Base-by-base conservation (phyloP, 2,329 filamentous ascomycete genomes). In the Botrytis cinerea region DNA sequence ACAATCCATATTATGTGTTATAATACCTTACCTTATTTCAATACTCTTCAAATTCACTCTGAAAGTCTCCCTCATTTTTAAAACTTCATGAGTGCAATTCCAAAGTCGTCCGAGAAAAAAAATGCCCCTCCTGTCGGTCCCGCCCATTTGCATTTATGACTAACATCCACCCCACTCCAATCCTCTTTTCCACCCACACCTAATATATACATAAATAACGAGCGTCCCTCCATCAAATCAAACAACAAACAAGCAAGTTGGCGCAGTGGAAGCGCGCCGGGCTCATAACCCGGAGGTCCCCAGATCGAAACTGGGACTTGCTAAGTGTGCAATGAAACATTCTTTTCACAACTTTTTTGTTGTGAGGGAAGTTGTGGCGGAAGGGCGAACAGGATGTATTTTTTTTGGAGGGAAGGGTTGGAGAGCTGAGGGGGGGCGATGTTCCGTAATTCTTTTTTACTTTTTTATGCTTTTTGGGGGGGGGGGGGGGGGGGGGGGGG, bases 231-330 rank as follows among this genome's bases (percentile, higher is more conserved):
- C n/a, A 63, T 45, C 61, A 28, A 63, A 63, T 8, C 7, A 63
- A 28, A 16, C 4, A 63, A 28, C 8, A 63, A 54, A 68, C 1
- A 75, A 81, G 80, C 79, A 81, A 80, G 78, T 78, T 81, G 79
- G 80, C 80, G 80, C 80, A 81, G 80, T 76, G 79, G 80, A 81
- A 81, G 79, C 80, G 80, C 73, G 75, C 80, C 80, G 80, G 80
- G 80, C 80, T 81, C 80, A 81, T 81, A 81, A 81, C 80, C 80
- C 80, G 80, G 80, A 81, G 80, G 80, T 77, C 80, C 77, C 78
- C 77, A 75, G 80, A 81, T 81, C 80, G 80, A 68, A 68, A 68
- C 66, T 57, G 48, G 66, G 66, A 68, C 66, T 68, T 68, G 66
- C 66, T 68, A 68, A 22, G 0, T 10, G 1, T n/a, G 0, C 0